Evolutionary conservation across 208 protist species (phyloP), one percentile per base, ranked within the genome.

Genomic region (Leishmania gerbilli): DNA sequence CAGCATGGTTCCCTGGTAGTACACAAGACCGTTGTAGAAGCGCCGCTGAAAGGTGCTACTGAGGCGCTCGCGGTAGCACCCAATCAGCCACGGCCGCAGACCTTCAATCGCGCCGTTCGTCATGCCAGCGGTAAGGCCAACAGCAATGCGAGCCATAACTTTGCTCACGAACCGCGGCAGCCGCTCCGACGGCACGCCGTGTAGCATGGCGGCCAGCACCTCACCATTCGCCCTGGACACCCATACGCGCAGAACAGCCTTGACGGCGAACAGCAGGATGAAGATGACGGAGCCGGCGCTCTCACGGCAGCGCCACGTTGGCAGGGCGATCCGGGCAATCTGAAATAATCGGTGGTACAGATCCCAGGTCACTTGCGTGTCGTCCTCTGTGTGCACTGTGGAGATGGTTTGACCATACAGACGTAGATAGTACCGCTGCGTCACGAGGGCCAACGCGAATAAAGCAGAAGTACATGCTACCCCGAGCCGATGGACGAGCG

Each of bases 51-150:
- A 93, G 45, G 84, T 86, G 42, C 85, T 85, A 74, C 88, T 94
- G 21, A 97, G 87, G n/a, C 92, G 88, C 77, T 90, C 90, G n/a
- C 92, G 90, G 85, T 95, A 96, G 80, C 90, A 93, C 21, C 84
- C 89, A 77, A 97, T 95, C 55, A 97, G 86, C 92, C 92, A 97
- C 55, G 88, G 76, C 2, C 94, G 91, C n/a, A 97, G 78, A 31
- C 88, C 82, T 75, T 97, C 91, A 78, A 96, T 94, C 65, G 82
- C 87, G 31, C 94, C 89, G 72, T 86, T 92, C 74, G 84, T 89
- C 51, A 95, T 72, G 11, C 76, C 88, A 0, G 76, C n/a, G 31
- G 87, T 82, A 42, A 96, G 62, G 8, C 87, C 85, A 1, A 95
- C 78, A 1, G 88, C 79, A 31, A 71, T 51, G 51, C 94, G 92